These are phyloP conservation scores for Trichoderma polysporum DNA, from an alignment of 2,329 filamentous ascomycete genomes.

Conservation along the genomic window DNA sequence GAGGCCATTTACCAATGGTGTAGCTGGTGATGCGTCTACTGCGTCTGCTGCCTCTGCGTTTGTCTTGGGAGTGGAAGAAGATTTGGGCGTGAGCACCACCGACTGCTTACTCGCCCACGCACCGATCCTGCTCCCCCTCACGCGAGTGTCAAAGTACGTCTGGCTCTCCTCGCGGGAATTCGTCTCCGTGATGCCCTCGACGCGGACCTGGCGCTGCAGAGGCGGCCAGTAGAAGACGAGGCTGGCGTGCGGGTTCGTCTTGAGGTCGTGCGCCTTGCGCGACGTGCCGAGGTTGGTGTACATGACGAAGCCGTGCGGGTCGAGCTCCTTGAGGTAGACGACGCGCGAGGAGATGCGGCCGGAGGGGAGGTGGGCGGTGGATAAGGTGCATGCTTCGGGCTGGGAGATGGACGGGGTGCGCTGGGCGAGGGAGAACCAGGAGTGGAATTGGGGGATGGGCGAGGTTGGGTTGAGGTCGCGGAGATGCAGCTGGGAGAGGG, in stretches of 20 bases:
- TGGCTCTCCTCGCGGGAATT: conserved; percentile 70
- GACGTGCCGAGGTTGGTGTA: conserved; percentile 91
- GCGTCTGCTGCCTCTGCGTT: background rate
- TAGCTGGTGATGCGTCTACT: background rate
- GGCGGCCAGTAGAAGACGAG: conserved; percentile 90
- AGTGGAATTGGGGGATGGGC: conserved; percentile 82
- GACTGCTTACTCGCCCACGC: conserved; percentile 95
- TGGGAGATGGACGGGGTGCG: conserved; percentile 58
- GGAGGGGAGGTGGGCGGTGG: conserved; percentile 78
- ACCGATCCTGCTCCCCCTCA: conserved; percentile 78
- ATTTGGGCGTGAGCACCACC: conserved; percentile 59
- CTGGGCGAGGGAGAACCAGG: conserved; percentile 80
- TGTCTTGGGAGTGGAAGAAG: too few species aligned
- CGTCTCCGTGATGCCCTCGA: conserved; percentile 75
- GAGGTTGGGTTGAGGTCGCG: conserved; percentile 58
- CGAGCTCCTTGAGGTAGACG: conserved; percentile 95
- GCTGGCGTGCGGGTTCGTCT: conserved; percentile 71
- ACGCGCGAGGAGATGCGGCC: conserved; percentile 82
- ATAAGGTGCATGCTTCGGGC: conserved; percentile 84
- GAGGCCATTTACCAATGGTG: background rate
- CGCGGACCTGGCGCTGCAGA: conserved; percentile 83
- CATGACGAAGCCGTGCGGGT: conserved; percentile 78
- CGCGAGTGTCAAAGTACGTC: conserved; percentile 64
- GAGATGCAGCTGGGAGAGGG: conserved; percentile 58
- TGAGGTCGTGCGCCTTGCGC: conserved; percentile 65